phyloP scores from a whole-genome alignment of 495 filamentous ascomycete species.

The Neurospora hispaniola region DNA sequence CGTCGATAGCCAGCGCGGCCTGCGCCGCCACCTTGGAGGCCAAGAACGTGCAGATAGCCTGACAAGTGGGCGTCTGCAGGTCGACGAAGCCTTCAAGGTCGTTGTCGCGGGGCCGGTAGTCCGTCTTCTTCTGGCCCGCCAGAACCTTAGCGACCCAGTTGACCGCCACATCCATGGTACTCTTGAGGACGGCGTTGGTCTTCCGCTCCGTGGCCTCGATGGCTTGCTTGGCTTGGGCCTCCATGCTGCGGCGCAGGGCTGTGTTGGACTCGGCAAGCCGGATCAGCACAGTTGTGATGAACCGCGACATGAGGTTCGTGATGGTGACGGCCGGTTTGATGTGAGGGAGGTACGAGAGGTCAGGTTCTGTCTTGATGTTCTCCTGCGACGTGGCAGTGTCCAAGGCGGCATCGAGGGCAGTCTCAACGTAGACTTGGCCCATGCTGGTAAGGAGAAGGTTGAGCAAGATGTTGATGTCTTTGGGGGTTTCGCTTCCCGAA shows the following conservation, averaged over 20 bases:
- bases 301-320: slow-evolving; percentile 84
- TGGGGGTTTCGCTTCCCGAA: slow-evolving; percentile 77
- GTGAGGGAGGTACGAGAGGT: slow-evolving; percentile 69
- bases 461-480: slow-evolving; percentile 81
- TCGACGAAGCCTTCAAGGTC: slow-evolving; percentile 65
- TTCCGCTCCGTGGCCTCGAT: slow-evolving; percentile 79
- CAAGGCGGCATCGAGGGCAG: slow-evolving; percentile 76
- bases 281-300: slow-evolving; percentile 82
- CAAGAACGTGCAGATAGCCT: slow-evolving; percentile 67
- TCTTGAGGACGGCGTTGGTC: slow-evolving; percentile 74
- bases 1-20: slow-evolving; percentile 57
- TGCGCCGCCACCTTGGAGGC: slow-evolving; percentile 45
- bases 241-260: slow-evolving; percentile 81
- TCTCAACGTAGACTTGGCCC: slow-evolving; percentile 91
- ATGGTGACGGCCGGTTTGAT: slow-evolving; percentile 77
- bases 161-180: slow-evolving; percentile 71
- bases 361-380: slow-evolving; percentile 69
- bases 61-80: slow-evolving; percentile 79
- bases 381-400: slow-evolving; percentile 69
- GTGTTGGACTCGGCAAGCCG: slow-evolving; percentile 80
- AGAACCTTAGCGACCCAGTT: slow-evolving; percentile 70
- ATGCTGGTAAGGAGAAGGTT: slow-evolving; percentile 78
- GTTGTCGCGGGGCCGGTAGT: slow-evolving; percentile 84
- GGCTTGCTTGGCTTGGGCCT: slow-evolving; percentile 63
- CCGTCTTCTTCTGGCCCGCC: slow-evolving; percentile 73